A percentile compares a stretch with the other conserved stretches of the same genome.
phyloP scores from a whole-genome alignment of 2,329 filamentous ascomycete species.

The Aspergillus cejpii region DNA sequence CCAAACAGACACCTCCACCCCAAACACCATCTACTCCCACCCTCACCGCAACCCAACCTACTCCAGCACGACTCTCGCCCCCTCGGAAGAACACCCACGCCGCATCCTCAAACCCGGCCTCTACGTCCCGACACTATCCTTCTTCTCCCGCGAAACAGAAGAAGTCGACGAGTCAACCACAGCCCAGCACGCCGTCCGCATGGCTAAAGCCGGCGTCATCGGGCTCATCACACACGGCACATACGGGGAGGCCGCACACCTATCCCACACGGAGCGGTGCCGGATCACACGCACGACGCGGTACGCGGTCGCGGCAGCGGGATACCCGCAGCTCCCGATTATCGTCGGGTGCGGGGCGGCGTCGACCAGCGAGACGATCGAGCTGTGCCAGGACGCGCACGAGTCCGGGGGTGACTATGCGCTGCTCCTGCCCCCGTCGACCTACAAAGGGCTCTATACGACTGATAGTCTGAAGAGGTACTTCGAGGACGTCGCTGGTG shows the following conservation, averaged over 20 bases:
- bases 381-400: slow-evolving; percentile 59
- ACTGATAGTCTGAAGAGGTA: slow-evolving; percentile 51
- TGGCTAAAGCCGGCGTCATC: slow-evolving; percentile 65
- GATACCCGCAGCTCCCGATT: slow-evolving; percentile 58
- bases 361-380: slow-evolving; percentile 60
- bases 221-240: slow-evolving; percentile 72
- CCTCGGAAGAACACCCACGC: not conserved
- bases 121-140: slow-evolving; percentile 68
- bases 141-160: slow-evolving; percentile 58
- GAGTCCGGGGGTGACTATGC: slow-evolving; percentile 62
- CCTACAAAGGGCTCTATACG: slow-evolving; percentile 59
- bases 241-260: slow-evolving; percentile 75
- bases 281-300: slow-evolving; percentile 64
- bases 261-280: slow-evolving; percentile 63
- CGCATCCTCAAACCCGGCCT: slow-evolving; percentile 46
- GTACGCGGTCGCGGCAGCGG: slow-evolving; percentile 59
- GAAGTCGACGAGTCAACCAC: slow-evolving; percentile 60
- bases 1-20: not conserved
- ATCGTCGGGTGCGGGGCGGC: slow-evolving; percentile 66
- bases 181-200: slow-evolving; percentile 55
- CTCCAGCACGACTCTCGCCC: not conserved
- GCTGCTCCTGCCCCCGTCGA: slow-evolving; percentile 63
- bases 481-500: slow-evolving; percentile 54
- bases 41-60: not conserved
- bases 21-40: not conserved